Conservation (phyloP, 805 yeast species). For the Kuraishia ogatae region DNA sequence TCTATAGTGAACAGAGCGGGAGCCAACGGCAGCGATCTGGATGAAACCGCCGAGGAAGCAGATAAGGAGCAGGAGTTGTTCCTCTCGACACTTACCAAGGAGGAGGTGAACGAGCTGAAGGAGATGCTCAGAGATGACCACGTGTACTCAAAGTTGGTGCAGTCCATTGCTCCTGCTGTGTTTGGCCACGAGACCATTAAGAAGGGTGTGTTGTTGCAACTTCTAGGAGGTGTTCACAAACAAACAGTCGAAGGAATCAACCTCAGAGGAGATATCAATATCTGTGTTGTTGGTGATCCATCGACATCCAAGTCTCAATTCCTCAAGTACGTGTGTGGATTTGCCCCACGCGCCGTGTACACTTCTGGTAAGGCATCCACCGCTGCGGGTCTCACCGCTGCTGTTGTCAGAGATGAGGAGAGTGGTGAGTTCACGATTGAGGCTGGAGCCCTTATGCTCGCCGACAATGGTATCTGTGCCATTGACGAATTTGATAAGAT, state of each 20-base stretch:
- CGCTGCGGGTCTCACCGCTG: slow-evolving; percentile 98
- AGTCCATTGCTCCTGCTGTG: slow-evolving; percentile 91
- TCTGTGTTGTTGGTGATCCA: slow-evolving; percentile 96
- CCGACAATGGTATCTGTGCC: slow-evolving; percentile 97
- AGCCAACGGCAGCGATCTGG: slow-evolving; percentile 13
- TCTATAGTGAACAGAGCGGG: slow-evolving; percentile 35
- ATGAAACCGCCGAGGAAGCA: slow-evolving; percentile 26
- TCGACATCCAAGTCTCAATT: slow-evolving; percentile 96
- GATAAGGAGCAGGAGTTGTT: slow-evolving; percentile 76
- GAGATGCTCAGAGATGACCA: slow-evolving; percentile 87
- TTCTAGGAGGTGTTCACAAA: slow-evolving; percentile 94
- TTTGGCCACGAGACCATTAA: slow-evolving; percentile 93
- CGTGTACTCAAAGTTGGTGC: slow-evolving; percentile 74
- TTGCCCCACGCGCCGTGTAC: slow-evolving; percentile 90
- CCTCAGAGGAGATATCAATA: slow-evolving; percentile 92
- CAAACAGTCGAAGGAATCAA: slow-evolving; percentile 89
- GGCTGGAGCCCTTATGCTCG: slow-evolving; percentile 97
- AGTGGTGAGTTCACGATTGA: slow-evolving; percentile 95
- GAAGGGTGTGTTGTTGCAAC: slow-evolving; percentile 82
- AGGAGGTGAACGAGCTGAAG: slow-evolving; percentile 77
- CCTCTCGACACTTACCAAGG: slow-evolving; percentile 65
- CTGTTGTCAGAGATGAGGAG: slow-evolving; percentile 95
- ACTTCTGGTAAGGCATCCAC: slow-evolving; percentile 98
- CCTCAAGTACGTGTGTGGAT: slow-evolving; percentile 82
- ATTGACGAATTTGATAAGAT: slow-evolving; percentile 98